Evolutionary conservation across 257 asterid genomes (phyloP).

Genomic region (Plantago major): DNA sequence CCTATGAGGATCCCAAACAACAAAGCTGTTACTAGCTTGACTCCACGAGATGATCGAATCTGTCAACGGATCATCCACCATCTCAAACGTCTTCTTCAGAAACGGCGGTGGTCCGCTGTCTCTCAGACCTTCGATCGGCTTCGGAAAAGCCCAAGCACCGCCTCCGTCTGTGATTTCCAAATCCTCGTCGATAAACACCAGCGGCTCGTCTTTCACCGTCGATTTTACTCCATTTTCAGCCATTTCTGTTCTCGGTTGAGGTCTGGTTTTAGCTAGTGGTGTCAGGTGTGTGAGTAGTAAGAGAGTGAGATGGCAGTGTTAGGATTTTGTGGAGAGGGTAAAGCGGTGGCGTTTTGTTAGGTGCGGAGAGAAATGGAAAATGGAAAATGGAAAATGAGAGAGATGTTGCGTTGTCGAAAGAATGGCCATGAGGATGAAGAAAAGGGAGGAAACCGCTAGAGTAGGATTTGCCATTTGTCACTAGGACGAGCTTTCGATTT

Average conservation of each 20-base stretch:
- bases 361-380: not conserved
- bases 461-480: slow-evolving; percentile 29
- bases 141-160: slow-evolving; percentile 24
- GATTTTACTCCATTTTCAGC: slow-evolving; percentile 19
- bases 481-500: not conserved
- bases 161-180: slow-evolving; percentile 9
- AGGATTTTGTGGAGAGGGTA: too few relatives aligned
- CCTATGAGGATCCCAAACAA: slow-evolving; percentile 79
- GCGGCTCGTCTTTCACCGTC: slow-evolving; percentile 60
- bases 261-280: not conserved
- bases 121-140: slow-evolving; percentile 51
- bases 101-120: slow-evolving; percentile 80
- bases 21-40: slow-evolving; percentile 38
- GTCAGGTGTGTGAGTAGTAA: too few relatives aligned
- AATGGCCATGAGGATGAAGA: not conserved
- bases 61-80: slow-evolving; percentile 81
- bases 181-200: slow-evolving; percentile 32
- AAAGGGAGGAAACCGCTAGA: slow-evolving; percentile 15
- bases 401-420: slow-evolving; percentile 28
- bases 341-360: not conserved
- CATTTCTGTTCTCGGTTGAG: not conserved
- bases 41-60: slow-evolving; percentile 79
- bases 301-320: too few relatives aligned
- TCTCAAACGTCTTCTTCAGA: slow-evolving; percentile 77
- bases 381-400: slow-evolving; percentile 22